A percentile compares a stretch with the other conserved stretches of the same genome.
These are phyloP conservation scores for Colletotrichum sp. DNA, from an alignment of 2,329 filamentous ascomycete genomes.

Conservation along the genomic window DNA sequence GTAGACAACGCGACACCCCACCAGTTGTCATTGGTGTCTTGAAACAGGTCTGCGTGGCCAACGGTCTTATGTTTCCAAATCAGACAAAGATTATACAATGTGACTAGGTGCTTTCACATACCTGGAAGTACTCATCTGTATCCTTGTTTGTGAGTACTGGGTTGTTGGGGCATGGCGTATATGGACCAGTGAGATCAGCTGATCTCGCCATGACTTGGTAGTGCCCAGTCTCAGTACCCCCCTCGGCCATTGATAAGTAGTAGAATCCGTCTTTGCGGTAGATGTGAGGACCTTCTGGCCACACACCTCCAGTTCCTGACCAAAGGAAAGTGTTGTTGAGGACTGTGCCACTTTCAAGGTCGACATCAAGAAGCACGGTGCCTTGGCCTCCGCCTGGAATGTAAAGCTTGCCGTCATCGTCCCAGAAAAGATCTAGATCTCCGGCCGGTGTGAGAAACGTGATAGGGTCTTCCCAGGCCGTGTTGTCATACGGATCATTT, in stretches of 20 bases:
- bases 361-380: not conserved
- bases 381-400: not conserved
- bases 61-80: not conserved
- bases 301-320: not conserved
- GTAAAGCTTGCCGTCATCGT: not conserved
- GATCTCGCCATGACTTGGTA: not conserved
- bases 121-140: not conserved
- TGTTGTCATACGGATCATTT: not conserved
- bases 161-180: not conserved
- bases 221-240: not conserved
- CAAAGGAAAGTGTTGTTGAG: not conserved
- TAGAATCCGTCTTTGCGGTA: not conserved
- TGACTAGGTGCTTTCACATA: not conserved
- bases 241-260: not conserved
- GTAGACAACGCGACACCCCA: not conserved
- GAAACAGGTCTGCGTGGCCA: not conserved
- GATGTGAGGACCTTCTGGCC: not conserved
- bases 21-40: not conserved
- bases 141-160: not conserved
- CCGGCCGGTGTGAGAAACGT: not conserved
- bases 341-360: not conserved
- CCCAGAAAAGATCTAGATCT: not conserved
- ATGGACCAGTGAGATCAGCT: not conserved
- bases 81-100: rapidly evolving
- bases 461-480: not conserved